Conservation (phyloP, 2,329 filamentous ascomycete species). For the Monosporascus ibericus region DNA sequence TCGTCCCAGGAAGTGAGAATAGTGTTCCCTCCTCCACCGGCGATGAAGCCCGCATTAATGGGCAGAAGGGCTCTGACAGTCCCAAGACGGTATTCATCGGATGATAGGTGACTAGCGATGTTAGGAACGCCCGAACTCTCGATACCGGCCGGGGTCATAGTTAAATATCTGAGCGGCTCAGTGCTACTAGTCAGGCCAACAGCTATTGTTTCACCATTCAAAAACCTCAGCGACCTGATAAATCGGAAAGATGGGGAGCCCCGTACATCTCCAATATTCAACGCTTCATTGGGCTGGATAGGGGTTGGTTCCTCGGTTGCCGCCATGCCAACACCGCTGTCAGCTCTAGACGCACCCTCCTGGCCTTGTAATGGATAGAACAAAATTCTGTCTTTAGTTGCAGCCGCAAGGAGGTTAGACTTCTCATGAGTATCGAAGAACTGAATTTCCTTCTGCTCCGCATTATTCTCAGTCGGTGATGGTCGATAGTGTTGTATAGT, state of each 20-base stretch:
- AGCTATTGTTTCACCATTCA: conserved; percentile 38
- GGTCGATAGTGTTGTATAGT: conserved; percentile 17
- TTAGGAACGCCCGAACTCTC: conserved; percentile 29
- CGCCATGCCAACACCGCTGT: conserved; percentile 2
- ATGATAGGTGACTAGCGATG: conserved; percentile 18
- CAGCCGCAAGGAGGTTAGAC: conserved; percentile 24
- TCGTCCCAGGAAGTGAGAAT: conserved; percentile 49
- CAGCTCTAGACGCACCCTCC: conserved; percentile 1
- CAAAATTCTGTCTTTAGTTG: conserved; percentile 27
- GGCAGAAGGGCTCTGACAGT: conserved; percentile 42
- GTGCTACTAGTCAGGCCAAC: conserved; percentile 37
- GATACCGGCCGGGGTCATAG: conserved; percentile 39
- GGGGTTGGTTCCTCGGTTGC: conserved; percentile 5
- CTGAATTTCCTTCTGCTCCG: conserved; percentile 26
- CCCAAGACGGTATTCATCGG: conserved; percentile 20
- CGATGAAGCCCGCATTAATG: conserved; percentile 27
- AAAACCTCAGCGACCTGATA: conserved; percentile 36
- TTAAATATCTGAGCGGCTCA: conserved; percentile 40
- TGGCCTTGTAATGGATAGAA: conserved; percentile 26
- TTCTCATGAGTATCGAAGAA: conserved; percentile 26
- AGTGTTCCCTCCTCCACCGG: conserved; percentile 30
- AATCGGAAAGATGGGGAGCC: conserved; percentile 16
- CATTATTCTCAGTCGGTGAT: neutral
- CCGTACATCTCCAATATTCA: conserved; percentile 13
- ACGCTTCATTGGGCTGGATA: conserved; percentile 12